Evolutionary conservation across 371 early-diverging fungal species (phyloP), one percentile per base, ranked within the genome.

Genomic region (Batkoa obscura): DNA sequence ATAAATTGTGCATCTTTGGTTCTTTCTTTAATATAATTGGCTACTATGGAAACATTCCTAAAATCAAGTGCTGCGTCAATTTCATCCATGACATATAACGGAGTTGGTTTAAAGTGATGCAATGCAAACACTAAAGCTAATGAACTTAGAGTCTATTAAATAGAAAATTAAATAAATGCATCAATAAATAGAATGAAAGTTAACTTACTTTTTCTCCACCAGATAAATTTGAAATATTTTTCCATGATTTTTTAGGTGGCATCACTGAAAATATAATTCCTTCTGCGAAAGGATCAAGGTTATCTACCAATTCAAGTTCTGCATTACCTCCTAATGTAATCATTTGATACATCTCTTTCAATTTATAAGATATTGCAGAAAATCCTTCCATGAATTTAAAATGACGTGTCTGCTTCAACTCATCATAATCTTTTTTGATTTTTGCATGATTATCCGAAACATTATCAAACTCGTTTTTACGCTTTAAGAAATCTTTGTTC

Each of bases 191-290:
- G n/a, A n/a, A n/a, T n/a, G n/a, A n/a, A n/a, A n/a, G n/a, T n/a
- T n/a, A n/a, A n/a, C 35, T 58, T 72, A 86, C 88, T 83, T 99
- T 98, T 73, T 99, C 99, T 60, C 99, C 99, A 60, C 99, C 99
- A 23, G 98, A 97, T 23, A 99, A 67, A 67, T 99, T 94, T 2
- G 92, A 83, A 56, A 99, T 97, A 67, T 96, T 96, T 65, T 99
- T 99, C 99, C 99, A 99, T 58, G 93, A 89, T 75, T 99, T 99
- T 68, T 97, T 98, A 30, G 99, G 99, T 3, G 99, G 99, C 99
- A 99, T 99, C 2, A 99, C 99, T 65, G 89, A 89, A 66, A 99
- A 94, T 32, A 95, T 73, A 48, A 99, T 88, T 8, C 99, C 99
- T 66, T 99, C 99, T 2, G 94, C 89, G 70, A 99, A 99, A 1